Conservation (phyloP, 2,329 filamentous ascomycete genomes). For the Pestalotiopsis sp. region DNA sequence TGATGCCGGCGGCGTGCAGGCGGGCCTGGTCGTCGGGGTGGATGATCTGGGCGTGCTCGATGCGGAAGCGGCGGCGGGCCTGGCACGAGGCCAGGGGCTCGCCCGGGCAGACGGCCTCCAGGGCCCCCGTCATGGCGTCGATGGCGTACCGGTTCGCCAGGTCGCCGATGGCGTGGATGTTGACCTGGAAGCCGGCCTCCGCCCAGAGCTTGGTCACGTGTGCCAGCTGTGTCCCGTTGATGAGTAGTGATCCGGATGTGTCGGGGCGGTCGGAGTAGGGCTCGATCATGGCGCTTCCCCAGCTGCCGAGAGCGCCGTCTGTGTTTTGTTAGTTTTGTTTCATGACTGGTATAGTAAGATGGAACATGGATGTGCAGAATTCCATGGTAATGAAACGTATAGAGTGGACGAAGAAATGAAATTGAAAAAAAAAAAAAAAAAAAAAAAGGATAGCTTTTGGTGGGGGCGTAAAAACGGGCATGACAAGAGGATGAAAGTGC, state of each 20-base stretch:
- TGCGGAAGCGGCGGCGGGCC: constrained; percentile 58
- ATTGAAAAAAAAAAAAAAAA: background rate
- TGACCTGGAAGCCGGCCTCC: constrained; percentile 63
- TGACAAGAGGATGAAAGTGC: background rate
- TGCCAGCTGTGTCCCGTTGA: constrained; percentile 61
- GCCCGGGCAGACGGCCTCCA: constrained; percentile 52
- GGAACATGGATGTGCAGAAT: too few relatives aligned
- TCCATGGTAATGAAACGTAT: too few relatives aligned
- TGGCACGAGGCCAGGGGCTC: constrained; percentile 50
- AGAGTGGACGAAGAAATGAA: background rate
- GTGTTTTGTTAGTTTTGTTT: background rate
- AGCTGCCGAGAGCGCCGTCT: constrained; percentile 71
- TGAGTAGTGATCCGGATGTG: constrained; percentile 63
- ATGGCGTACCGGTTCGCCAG: constrained; percentile 65
- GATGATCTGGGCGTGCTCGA: constrained; percentile 72
- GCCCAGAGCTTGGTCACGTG: constrained; percentile 59
- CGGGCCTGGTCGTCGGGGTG: constrained; percentile 63
- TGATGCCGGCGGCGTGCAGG: constrained; percentile 58
- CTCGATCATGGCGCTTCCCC: constrained; percentile 71
- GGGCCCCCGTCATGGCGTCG: constrained; percentile 59
- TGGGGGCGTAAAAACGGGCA: background rate
- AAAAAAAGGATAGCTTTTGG: background rate
- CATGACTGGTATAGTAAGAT: background rate
- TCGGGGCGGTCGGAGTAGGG: constrained; percentile 65
- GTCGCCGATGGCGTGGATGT: constrained; percentile 73